These are phyloP conservation scores for Globisporangium spiculum DNA, from an alignment of 352 stramenopile genomes.

Conservation along the genomic window DNA sequence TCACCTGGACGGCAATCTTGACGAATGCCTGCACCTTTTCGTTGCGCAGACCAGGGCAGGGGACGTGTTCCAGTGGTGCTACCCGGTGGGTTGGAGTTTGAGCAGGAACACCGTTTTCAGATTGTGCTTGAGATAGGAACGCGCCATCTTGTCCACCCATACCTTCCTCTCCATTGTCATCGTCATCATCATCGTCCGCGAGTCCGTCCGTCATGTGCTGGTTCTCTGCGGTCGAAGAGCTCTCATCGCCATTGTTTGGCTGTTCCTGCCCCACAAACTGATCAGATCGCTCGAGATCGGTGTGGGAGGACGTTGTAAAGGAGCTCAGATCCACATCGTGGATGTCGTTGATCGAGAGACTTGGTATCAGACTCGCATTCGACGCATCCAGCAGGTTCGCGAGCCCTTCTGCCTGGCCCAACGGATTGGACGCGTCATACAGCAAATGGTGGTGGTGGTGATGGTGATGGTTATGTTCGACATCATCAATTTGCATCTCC, in stretches of 20 bases:
- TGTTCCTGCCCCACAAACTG: neutral
- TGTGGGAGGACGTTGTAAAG: conserved; percentile 22
- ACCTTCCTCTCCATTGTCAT: conserved; percentile 8
- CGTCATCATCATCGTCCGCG: conserved; percentile 13
- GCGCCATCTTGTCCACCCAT: conserved; percentile 23
- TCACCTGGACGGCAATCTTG: conserved; percentile 56
- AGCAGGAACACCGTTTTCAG: neutral
- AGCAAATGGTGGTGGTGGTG: conserved; percentile 16
- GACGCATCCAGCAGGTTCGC: conserved; percentile 29
- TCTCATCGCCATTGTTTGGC: neutral
- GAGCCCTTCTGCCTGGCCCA: conserved; percentile 19
- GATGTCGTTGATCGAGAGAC: conserved; percentile 60
- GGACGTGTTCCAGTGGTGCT: conserved; percentile 18
- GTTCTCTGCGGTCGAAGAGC: conserved; percentile 7
- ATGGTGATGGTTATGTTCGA: conserved; percentile 6
- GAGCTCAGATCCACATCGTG: conserved; percentile 53
- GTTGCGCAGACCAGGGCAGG: conserved; percentile 60
- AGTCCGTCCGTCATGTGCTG: conserved; percentile 13
- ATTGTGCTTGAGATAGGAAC: conserved; percentile 1
- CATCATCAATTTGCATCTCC: conserved; percentile 9
- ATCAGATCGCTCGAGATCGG: conserved; percentile 8
- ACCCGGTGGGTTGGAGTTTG: neutral
- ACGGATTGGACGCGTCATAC: conserved; percentile 16
- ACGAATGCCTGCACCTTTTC: conserved; percentile 67
- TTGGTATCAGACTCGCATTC: conserved; percentile 33